Percentiles rank a stretch among this genome's conserved stretches.
Evolutionary conservation across 148 eudicot species (phyloP).

Genomic region (Camellia lanceoleosa): DNA sequence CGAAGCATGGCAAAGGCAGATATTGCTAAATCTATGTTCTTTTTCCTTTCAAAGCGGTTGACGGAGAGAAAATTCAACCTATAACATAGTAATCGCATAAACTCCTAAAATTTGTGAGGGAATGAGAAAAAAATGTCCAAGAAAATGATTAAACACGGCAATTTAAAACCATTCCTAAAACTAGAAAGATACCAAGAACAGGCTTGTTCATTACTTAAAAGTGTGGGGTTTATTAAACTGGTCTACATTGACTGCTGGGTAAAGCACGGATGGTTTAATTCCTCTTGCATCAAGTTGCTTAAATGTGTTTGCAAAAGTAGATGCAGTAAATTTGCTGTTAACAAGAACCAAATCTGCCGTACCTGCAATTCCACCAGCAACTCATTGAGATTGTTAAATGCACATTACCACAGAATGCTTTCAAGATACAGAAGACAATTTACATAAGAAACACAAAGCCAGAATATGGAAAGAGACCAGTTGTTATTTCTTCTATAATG

Average conservation of each 20-base stretch:
- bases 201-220: constrained; percentile 58
- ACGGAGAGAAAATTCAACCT: constrained; percentile 88
- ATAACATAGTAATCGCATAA: constrained; percentile 14
- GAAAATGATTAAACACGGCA: not conserved
- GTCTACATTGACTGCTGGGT: constrained; percentile 83
- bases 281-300: constrained; percentile 61
- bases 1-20: constrained; percentile 82
- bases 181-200: constrained; percentile 53
- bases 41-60: constrained; percentile 94
- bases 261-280: constrained; percentile 75
- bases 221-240: constrained; percentile 65
- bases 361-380: constrained; percentile 43
- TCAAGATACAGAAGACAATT: not conserved
- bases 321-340: constrained; percentile 91
- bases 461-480: constrained; percentile 43
- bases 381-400: not conserved
- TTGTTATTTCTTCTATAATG: constrained; percentile 80
- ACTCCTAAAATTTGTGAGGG: not conserved
- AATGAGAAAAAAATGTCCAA: not conserved
- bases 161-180: constrained; percentile 28
- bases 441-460: constrained; percentile 10
- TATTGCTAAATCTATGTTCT: constrained; percentile 85
- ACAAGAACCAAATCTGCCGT: constrained; percentile 90
- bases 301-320: constrained; percentile 86
- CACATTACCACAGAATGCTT: not conserved